Evolutionary conservation across 2,329 filamentous ascomycete species (phyloP), one percentile per base, ranked within the genome.

Genomic region (Ophiognomonia clavigignenti-juglandacearum): DNA sequence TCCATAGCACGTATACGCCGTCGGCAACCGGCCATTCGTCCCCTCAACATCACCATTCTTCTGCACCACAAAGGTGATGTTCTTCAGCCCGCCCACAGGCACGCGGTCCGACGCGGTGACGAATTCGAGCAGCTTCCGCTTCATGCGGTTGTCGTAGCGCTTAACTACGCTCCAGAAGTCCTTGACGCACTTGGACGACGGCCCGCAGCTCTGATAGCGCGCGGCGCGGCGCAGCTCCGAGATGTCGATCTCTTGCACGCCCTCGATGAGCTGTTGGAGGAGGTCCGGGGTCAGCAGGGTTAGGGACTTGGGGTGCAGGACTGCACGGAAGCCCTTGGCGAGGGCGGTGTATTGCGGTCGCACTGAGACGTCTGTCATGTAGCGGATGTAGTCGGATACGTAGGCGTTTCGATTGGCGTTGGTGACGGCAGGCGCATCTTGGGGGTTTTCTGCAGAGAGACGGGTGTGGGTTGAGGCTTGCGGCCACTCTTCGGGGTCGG

Each of bases 81-180:
- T 89, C 53, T 80, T 78, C 60, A 91, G 82, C 3, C 93, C 93
- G 18, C 88, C 90, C 0, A 96, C 87, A 0, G 93, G 93, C 2
- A 97, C 80, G 2, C 93, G 79, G 60, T 96, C 91, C 57, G 85
- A 92, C 0, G 92, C 92, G 13, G 93, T 98, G 24, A 98, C 91
- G 59, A 98, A 98, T 63, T 96, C 90, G 26, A 98, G 74, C 27
- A 98, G 69, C 57, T 80, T 82, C 43, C 82, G 78, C 65, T 85
- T 85, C 73, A 91, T 85, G 37, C 77, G 73, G 14, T 84, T 74
- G 50, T 81, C 75, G 60, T 80, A 93, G 29, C 63, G 65, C 54
- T 77, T 77, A 1, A 96, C 86, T 7, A 96, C 77, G 11, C 74
- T 74, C 93, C 93, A 98, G 63, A 98, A 97, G 56, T 86, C 80